A percentile compares a stretch with the other conserved stretches of the same genome.
These are phyloP conservation scores for Coniophora puteana DNA, from an alignment of 1,284 basidiomycete species.

Conservation along the genomic window DNA sequence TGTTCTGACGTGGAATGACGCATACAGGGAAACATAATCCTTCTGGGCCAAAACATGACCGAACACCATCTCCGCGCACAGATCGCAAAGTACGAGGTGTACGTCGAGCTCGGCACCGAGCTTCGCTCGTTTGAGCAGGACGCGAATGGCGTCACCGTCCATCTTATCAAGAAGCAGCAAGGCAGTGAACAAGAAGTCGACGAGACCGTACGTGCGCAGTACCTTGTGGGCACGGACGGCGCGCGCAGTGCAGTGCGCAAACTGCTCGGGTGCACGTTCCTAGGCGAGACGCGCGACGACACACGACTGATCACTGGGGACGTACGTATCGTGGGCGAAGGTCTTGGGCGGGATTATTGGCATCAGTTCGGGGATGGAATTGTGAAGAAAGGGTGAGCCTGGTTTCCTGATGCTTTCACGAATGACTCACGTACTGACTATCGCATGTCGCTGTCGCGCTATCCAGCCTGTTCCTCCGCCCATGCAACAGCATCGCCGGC, in stretches of 20 bases:
- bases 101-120: constrained; percentile 36
- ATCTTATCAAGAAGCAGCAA: constrained; percentile 20
- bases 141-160: constrained; percentile 28
- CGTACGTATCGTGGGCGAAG: constrained; percentile 8
- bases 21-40: constrained; percentile 25
- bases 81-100: constrained; percentile 25
- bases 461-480: not conserved
- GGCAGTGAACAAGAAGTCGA: constrained; percentile 13
- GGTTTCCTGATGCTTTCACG: not conserved
- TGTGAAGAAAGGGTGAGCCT: constrained; percentile 1
- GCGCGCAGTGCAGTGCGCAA: constrained; percentile 18
- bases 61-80: constrained; percentile 32
- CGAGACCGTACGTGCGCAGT: constrained; percentile 28
- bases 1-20: constrained; percentile 2
- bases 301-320: constrained; percentile 9
- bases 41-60: constrained; percentile 36
- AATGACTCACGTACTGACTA: not conserved
- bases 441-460: constrained; percentile 3
- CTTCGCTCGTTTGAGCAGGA: constrained; percentile 33
- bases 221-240: constrained; percentile 40
- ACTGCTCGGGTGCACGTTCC: constrained; percentile 5
- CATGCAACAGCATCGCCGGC: not conserved
- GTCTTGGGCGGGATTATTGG: constrained; percentile 1
- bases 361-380: constrained; percentile 7
- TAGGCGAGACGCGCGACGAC: constrained; percentile 9